Base-by-base conservation (phyloP, 2,329 filamentous ascomycete species). In the Sporothrix schenckii region DNA sequence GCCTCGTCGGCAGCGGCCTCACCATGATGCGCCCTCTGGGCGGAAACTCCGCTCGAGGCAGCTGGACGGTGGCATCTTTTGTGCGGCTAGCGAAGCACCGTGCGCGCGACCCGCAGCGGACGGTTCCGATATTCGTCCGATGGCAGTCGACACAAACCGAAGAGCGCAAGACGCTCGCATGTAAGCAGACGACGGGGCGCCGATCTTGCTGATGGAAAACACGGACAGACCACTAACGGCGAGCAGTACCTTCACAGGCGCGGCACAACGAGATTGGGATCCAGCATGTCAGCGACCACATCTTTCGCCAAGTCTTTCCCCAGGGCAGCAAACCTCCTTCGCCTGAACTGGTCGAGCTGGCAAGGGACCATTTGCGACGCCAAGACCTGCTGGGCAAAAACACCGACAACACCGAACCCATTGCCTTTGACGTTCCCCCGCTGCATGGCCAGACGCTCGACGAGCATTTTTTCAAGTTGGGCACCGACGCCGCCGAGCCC, bases 251-350 rank as follows among this genome's bases (percentile, higher is more conserved):
- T 0, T 85, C 87, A 7, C 81, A 86, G 70, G 84, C 92, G 65
- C 89, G 95, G 74, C 92, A 91, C 83, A 99, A 96, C 81, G 92
- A 96, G 75, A 94, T 99, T 76, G 93, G 92, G 68, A 92, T 99
- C 52, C 95, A 99, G 81, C 94, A 98, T 77, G 83, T 99, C 75
- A 97, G 93, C 83, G 85, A 86, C 71, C 86, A 94, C 82, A 85
- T 99, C 58, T 92, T 94, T 79, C 78, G 87, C 1, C 95, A 98
- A 80, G 82, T 99, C 54, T 99, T 99, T 77, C 88, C 87, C 4
- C 81, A 83, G 52, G 82, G 82, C 63, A 77, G 80, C 72, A 80
- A 84, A 13, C 82, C 87, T 3, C 86, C 91, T 2, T 87, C 92
- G 1, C 81, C 87, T 56, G 88, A 93, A 71, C 87, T 99, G 9